These are phyloP conservation scores for Debaryomyces psychrophilus DNA, from an alignment of 1,139 yeast genomes.

Conservation along the genomic window DNA sequence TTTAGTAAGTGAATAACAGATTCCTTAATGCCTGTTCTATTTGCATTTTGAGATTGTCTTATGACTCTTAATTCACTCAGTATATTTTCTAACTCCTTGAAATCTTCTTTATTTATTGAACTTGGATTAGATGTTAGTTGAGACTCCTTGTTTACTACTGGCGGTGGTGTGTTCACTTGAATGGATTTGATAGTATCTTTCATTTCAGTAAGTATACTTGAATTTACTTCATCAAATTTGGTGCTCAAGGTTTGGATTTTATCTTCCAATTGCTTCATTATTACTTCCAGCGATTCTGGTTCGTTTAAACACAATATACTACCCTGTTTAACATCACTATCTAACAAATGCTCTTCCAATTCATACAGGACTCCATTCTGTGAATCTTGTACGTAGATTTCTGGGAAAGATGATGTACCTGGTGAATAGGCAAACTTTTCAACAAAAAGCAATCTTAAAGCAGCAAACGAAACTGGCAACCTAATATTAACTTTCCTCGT, in stretches of 20 bases:
- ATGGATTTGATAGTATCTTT: slow-evolving; percentile 27
- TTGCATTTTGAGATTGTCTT: slow-evolving; percentile 58
- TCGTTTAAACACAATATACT: slow-evolving; percentile 60
- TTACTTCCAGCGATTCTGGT: slow-evolving; percentile 26
- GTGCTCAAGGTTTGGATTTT: slow-evolving; percentile 35
- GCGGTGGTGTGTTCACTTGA: slow-evolving; percentile 22
- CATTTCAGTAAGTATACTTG: slow-evolving; percentile 26
- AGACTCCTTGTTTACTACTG: neutral
- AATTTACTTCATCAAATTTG: slow-evolving; percentile 33
- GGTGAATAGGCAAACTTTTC: slow-evolving; percentile 88
- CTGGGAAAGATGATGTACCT: slow-evolving; percentile 71
- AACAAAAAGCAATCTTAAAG: slow-evolving; percentile 73
- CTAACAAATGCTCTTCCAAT: slow-evolving; percentile 68
- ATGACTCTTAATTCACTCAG: slow-evolving; percentile 64
- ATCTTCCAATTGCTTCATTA: slow-evolving; percentile 26
- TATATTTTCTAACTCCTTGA: slow-evolving; percentile 25
- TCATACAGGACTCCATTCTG: slow-evolving; percentile 68
- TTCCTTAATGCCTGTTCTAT: slow-evolving; percentile 44
- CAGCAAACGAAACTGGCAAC: slow-evolving; percentile 59
- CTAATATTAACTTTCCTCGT: slow-evolving; percentile 64
- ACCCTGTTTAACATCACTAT: slow-evolving; percentile 59
- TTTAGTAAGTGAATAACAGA: slow-evolving; percentile 49
- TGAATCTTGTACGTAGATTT: slow-evolving; percentile 73
- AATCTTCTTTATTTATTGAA: slow-evolving; percentile 6
- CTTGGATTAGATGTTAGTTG: slow-evolving; percentile 2